Percentiles rank a stretch among this genome's conserved stretches.
These are phyloP conservation scores for Aspergillus sparsus DNA, from an alignment of 495 filamentous ascomycete species.

Conservation along the genomic window DNA sequence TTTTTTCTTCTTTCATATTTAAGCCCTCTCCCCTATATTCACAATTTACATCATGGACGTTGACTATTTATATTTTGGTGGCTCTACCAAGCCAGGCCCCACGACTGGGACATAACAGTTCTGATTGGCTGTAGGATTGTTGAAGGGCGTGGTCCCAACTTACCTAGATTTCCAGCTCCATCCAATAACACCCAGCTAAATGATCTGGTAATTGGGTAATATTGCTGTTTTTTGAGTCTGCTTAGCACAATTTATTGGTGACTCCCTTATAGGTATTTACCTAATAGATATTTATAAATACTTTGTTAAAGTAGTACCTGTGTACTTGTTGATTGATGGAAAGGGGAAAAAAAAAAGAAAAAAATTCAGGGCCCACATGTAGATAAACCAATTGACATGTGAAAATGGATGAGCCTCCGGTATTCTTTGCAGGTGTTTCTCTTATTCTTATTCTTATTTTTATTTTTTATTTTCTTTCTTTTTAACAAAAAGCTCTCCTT, in stretches of 20 bases:
- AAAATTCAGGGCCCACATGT: no score
- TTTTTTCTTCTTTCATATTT: not conserved
- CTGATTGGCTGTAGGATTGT: constrained; percentile 2
- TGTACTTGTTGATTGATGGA: no score
- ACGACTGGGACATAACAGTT: not conserved
- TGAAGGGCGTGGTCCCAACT: constrained; percentile 2
- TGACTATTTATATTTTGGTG: not conserved
- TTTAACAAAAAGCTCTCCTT: not conserved
- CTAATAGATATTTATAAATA: no score
- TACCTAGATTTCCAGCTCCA: not conserved
- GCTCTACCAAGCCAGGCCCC: not conserved
- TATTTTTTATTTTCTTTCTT: not conserved
- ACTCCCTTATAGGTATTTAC: no score
- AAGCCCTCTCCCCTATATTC: not conserved
- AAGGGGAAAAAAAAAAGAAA: no score
- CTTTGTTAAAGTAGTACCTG: no score
- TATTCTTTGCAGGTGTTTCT: not conserved
- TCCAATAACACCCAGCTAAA: not conserved
- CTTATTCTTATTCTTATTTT: not conserved
- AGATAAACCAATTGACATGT: no score
- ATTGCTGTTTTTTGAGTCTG: not conserved
- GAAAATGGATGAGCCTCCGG: no score
- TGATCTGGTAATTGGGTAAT: not conserved
- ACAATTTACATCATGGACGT: not conserved
- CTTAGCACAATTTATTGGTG: no score